Evolutionary conservation across 768 basidiomycete genomes (phyloP).

Genomic region (Russula emetica): DNA sequence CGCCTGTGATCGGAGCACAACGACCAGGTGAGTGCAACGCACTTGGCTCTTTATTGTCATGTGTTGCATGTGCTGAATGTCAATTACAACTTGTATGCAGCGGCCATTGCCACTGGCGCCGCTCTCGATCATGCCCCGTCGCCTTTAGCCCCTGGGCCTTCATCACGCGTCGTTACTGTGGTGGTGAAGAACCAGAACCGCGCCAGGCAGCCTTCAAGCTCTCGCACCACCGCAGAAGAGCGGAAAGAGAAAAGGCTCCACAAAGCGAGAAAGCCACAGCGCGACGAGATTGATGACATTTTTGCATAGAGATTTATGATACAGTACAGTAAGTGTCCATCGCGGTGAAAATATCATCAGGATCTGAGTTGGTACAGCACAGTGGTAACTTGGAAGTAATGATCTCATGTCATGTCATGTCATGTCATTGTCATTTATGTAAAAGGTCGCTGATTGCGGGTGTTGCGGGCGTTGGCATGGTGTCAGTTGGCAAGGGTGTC

Average conservation of each 20-base stretch:
- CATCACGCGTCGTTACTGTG: conserved; percentile 1
- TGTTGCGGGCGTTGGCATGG: no score
- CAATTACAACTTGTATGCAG: not conserved
- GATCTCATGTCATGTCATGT: no score
- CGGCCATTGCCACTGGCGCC: no score
- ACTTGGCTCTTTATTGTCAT: no score
- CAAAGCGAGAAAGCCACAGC: conserved; percentile 6
- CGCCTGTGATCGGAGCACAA: not conserved
- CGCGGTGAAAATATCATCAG: no score
- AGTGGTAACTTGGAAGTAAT: no score
- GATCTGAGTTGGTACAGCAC: no score
- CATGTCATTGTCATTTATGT: no score
- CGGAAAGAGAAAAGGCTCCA: not conserved
- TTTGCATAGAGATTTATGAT: conserved; percentile 12
- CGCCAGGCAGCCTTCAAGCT: not conserved
- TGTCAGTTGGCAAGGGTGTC: no score
- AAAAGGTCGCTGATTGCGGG: no score
- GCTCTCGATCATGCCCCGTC: not conserved
- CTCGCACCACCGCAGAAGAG: conserved; percentile 2
- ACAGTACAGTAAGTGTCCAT: not conserved
- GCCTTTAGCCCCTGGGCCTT: not conserved
- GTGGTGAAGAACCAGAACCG: conserved; percentile 17
- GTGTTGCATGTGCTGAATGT: not conserved
- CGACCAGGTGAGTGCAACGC: not conserved
- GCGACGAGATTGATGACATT: conserved; percentile 28